Evolutionary conservation across 805 yeast genomes (phyloP), one percentile per base, ranked within the genome.

Genomic region (Starmera caribaea): DNA sequence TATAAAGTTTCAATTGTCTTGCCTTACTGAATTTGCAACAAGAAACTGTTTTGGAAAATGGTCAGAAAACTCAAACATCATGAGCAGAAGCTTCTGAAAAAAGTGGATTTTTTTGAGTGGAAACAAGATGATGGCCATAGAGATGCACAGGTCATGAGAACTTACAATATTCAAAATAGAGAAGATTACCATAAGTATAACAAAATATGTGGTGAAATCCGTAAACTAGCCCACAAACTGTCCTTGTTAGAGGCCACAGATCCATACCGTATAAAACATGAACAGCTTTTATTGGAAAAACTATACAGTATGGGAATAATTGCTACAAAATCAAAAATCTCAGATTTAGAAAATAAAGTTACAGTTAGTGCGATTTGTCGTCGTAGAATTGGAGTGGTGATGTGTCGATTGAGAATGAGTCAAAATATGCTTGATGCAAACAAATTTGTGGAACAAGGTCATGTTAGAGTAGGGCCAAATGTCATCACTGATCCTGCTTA

Each of bases 41-140:
- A n/a, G 17, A 17, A 24, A 12, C 3, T 8, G 10, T n/a, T 9
- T 24, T 3, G 5, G 17, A 65, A 31, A 33, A 83, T 84, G 95
- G 95, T 83, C 37, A 74, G 98, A 61, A 72, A 84, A 51, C 74
- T 92, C 44, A 92, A 92, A 61, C 87, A 84, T 66, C 98, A 92
- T 63, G 98, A 92, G 74, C 82, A 85, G 71, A 89, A 88, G 64
- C 76, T 92, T 53, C 74, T 92, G 53, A 88, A 84, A 68, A 92
- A 92, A 62, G 97, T 92, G 39, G 97, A 92, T 58, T 87, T 92
- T 66, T 83, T 87, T 38, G 94, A 92, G 61, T 92, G 97, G 97
- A 92, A 92, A 61, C 95, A 87, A 53, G 98, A 92, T 59, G 80
- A 82, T 41, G 87, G 90, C 27, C 98, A 92, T 61, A 70, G 98